Evolutionary conservation across 768 basidiomycete genomes (phyloP).

Genomic region (Erythrobasidium yunnanense): DNA sequence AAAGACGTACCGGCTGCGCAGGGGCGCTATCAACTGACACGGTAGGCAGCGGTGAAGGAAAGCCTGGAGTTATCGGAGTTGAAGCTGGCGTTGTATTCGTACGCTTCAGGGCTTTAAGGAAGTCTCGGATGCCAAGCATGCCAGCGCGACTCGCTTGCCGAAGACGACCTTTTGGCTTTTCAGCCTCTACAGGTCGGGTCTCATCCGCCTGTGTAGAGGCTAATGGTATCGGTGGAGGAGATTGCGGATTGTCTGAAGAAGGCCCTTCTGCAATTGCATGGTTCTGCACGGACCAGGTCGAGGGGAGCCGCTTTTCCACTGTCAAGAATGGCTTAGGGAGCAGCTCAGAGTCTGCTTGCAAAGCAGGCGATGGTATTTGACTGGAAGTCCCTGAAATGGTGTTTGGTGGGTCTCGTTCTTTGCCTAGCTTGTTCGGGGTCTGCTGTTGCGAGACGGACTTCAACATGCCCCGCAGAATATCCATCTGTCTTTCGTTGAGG

Average conservation of each 20-base stretch:
- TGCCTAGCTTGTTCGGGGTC: no score
- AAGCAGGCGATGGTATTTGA: no score
- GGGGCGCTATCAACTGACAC: neutral
- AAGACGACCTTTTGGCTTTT: neutral
- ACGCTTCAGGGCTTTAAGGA: slow-evolving; percentile 21
- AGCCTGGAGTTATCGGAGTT: neutral
- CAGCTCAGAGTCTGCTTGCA: no score
- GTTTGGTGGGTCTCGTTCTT: no score
- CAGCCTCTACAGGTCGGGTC: neutral
- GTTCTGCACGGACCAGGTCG: no score
- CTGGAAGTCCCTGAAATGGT: no score
- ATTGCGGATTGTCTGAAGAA: neutral
- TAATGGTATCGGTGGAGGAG: neutral
- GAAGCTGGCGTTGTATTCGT: neutral
- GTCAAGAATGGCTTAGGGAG: no score
- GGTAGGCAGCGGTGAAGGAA: neutral
- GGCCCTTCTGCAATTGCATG: neutral
- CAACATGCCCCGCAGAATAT: slow-evolving; percentile 14
- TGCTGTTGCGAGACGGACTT: neutral
- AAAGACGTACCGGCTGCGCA: neutral
- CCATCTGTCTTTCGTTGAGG: slow-evolving; percentile 9
- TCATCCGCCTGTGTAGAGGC: neutral
- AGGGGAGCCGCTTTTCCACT: no score
- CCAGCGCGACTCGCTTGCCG: slow-evolving; percentile 23
- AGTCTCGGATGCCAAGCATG: slow-evolving; percentile 28